A percentile compares a stretch with the other conserved stretches of the same genome.
Evolutionary conservation across 208 protist species (phyloP).

Genomic region (Lotmaria passim): DNA sequence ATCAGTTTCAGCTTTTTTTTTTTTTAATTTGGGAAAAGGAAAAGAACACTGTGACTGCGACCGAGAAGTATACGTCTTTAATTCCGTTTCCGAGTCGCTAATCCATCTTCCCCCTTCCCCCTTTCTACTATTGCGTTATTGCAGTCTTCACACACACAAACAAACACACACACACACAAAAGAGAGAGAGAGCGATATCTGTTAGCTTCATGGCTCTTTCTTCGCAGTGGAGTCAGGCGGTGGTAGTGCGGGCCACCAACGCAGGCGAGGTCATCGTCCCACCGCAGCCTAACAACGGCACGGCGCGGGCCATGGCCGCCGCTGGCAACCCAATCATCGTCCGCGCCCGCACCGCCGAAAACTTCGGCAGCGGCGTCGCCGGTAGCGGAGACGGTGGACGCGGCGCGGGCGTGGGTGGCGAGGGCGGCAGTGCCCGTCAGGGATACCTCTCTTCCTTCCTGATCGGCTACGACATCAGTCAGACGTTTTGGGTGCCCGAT

Average conservation of each 20-base stretch:
- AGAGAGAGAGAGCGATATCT: not conserved
- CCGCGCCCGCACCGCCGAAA: constrained; percentile 43
- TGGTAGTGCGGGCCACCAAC: constrained; percentile 61
- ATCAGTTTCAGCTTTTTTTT: too few species aligned
- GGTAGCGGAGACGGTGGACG: not conserved
- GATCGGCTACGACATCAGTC: constrained; percentile 44
- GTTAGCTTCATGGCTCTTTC: constrained; percentile 57
- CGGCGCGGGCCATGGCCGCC: constrained; percentile 51
- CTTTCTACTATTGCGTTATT: too few species aligned
- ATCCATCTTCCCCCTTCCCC: too few species aligned
- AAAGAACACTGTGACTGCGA: too few species aligned
- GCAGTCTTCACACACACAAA: not conserved
- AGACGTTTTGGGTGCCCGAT: constrained; percentile 81
- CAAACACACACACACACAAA: not conserved
- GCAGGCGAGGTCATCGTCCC: constrained; percentile 40
- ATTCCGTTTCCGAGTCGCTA: too few species aligned
- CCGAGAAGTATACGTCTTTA: too few species aligned
- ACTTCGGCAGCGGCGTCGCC: constrained; percentile 30
- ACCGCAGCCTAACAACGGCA: constrained; percentile 38
- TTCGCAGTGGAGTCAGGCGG: constrained; percentile 62
- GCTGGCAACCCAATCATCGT: constrained; percentile 70
- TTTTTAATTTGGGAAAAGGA: too few species aligned
- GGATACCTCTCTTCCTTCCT: constrained; percentile 15
- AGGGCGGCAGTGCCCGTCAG: not conserved
- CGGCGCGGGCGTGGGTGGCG: not conserved